A percentile compares a stretch with the other conserved stretches of the same genome.
These are phyloP conservation scores for Prototheca stagnorum DNA, from an alignment of 163 green algal genomes.

Conservation along the genomic window DNA sequence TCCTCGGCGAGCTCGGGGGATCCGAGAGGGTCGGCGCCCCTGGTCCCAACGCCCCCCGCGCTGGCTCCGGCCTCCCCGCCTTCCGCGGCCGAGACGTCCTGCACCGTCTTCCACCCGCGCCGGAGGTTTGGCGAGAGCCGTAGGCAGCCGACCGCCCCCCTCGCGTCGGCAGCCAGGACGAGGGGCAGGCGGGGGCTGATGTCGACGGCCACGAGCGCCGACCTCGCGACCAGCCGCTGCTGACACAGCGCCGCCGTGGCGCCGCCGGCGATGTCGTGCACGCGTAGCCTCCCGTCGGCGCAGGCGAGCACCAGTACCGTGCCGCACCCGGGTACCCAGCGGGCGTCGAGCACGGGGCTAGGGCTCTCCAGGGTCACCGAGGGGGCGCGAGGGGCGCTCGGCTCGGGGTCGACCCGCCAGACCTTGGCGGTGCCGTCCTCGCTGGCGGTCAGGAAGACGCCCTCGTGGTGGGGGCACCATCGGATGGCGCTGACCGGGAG, in stretches of 20 bases:
- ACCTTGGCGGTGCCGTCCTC: slow-evolving; percentile 84
- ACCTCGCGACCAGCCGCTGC: slow-evolving; percentile 39
- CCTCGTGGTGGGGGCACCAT: slow-evolving; percentile 62
- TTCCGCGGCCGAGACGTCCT: too few species aligned
- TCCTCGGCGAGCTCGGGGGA: too few species aligned
- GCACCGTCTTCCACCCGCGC: too few species aligned
- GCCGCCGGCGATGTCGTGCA: not conserved
- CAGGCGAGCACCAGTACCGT: not conserved
- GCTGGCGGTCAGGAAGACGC: slow-evolving; percentile 63
- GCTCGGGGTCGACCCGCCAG: slow-evolving; percentile 71
- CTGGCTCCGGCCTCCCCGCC: too few species aligned
- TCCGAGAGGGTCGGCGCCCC: too few species aligned
- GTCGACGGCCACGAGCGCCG: slow-evolving; percentile 62
- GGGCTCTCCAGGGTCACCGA: too few species aligned
- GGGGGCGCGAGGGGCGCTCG: too few species aligned
- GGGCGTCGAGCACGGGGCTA: not conserved
- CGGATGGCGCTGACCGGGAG: slow-evolving; percentile 65
- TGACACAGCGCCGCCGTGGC: not conserved
- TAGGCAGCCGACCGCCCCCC: slow-evolving; percentile 57
- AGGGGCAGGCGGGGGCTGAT: slow-evolving; percentile 79
- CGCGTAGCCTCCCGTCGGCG: not conserved
- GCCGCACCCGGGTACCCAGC: not conserved
- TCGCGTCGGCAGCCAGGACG: slow-evolving; percentile 73
- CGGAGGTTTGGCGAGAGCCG: slow-evolving; percentile 89
- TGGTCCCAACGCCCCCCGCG: too few species aligned